A percentile compares a stretch with the other conserved stretches of the same genome.
Evolutionary conservation across 306 rosid genomes (phyloP).

Genomic region (Ceratonia siliqua): DNA sequence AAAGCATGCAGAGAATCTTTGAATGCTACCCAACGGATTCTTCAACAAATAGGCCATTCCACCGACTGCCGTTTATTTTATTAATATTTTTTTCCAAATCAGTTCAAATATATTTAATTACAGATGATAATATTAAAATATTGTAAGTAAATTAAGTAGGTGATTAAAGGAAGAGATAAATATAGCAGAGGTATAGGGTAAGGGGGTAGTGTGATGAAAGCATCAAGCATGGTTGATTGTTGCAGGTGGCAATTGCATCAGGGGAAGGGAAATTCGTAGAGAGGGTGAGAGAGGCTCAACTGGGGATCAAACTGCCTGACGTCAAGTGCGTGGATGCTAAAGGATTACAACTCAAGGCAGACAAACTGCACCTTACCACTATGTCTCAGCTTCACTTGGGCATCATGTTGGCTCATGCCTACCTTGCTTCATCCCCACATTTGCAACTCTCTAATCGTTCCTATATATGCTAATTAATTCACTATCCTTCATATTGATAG

Average conservation of each 20-base stretch:
- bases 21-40: too few species aligned
- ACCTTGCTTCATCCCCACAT: neutral
- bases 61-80: too few species aligned
- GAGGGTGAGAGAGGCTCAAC: slow-evolving; percentile 60
- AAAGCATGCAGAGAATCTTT: too few species aligned
- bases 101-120: too few species aligned
- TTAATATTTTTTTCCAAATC: too few species aligned
- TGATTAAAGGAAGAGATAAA: neutral
- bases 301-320: slow-evolving; percentile 35
- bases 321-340: slow-evolving; percentile 58
- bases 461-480: too few species aligned
- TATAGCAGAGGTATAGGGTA: neutral
- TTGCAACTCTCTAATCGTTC: too few species aligned
- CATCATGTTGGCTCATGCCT: neutral
- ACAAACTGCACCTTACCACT: slow-evolving; percentile 6
- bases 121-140: too few species aligned
- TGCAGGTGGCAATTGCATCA: slow-evolving; percentile 65
- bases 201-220: neutral
- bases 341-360: slow-evolving; percentile 17
- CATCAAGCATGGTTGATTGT: too few species aligned
- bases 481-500: too few species aligned
- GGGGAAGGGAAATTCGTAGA: slow-evolving; percentile 60
- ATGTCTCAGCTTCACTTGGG: slow-evolving; percentile 10
- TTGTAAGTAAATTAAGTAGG: too few species aligned
- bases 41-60: too few species aligned